These are phyloP conservation scores for Maudiozyma bulderi DNA, from an alignment of 805 yeast species.

Conservation along the genomic window DNA sequence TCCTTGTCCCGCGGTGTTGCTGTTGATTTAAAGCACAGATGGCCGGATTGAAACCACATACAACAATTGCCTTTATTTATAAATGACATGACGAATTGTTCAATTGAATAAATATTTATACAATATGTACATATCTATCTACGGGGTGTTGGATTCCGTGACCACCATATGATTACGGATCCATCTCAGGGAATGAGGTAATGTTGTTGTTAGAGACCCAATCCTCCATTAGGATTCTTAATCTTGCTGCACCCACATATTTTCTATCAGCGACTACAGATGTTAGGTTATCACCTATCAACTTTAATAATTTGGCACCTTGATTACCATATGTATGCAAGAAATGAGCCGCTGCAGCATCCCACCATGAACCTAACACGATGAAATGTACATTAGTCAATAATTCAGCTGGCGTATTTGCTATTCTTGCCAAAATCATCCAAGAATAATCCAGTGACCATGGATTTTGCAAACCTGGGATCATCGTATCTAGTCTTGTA, in stretches of 20 bases:
- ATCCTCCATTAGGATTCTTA: constrained; percentile 72
- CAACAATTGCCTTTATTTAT: too few species aligned
- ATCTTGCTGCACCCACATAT: constrained; percentile 70
- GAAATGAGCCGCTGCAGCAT: constrained; percentile 56
- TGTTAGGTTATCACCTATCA: constrained; percentile 46
- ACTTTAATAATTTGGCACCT: constrained; percentile 48
- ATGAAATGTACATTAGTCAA: constrained; percentile 63
- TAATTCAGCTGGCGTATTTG: constrained; percentile 44
- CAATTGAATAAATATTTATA: too few species aligned
- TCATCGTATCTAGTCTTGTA: constrained; percentile 36
- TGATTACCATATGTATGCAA: constrained; percentile 54
- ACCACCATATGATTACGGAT: constrained; percentile 9
- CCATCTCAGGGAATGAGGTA: constrained; percentile 31
- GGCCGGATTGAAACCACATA: too few species aligned
- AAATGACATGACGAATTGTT: too few species aligned
- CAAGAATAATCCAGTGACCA: constrained; percentile 40
- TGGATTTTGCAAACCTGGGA: constrained; percentile 2
- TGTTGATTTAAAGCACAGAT: too few species aligned
- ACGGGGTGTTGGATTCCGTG: too few species aligned
- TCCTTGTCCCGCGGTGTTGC: too few species aligned
- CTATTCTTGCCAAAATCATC: constrained; percentile 61
- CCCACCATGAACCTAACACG: constrained; percentile 85
- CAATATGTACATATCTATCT: not conserved
- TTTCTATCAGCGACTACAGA: constrained; percentile 38
- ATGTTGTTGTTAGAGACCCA: constrained; percentile 45